Evolutionary conservation across 1,284 basidiomycete genomes (phyloP), one percentile per base, ranked within the genome.

Genomic region (Boletus sp.): DNA sequence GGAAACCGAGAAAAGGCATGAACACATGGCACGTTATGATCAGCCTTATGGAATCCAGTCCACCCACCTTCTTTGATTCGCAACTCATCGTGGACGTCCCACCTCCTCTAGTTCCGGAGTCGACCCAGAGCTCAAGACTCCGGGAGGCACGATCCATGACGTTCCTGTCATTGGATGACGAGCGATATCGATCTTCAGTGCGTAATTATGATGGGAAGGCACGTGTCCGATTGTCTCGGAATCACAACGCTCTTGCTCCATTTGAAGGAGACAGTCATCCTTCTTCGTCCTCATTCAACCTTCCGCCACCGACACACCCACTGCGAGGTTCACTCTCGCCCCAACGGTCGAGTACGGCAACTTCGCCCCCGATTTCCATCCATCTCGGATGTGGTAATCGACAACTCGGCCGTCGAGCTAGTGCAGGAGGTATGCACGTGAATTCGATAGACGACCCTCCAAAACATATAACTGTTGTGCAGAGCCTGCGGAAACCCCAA

Each of bases 1-100:
- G 41, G 17, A 52, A 57, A 50, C 43, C 43, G 44, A 49, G 52
- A 39, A 57, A 36, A 13, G 13, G 60, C 57, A 8, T 55, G 62
- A 38, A 78, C 3, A 67, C 75, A 23, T 87, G 83, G 82, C 72
- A 77, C 41, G 65, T 80, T 45, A 62, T 69, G 19, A 70, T 87
- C 1, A 68, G 71, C 3, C 84, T 57, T n/a, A 32, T 62, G 5
- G 60, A 62, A 29, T 42, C 53, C 4, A 61, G 60, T 37, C 29
- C 32, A 17, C 58, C 60, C 20, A 59, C 58, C 13, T 62, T 48
- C 35, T 50, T 62, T 27, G 46, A 57, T 41, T 56, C 53, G 16
- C 33, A 33, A 23, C 43, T 59, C 12, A 32, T 61, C 14, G 45
- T 62, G 29, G 44, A 50, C 3, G 12, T 20, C 13, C 30, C 34